These are phyloP conservation scores for Ambispora gerdemannii DNA, from an alignment of 192 early-diverging fungal species.

Conservation along the genomic window DNA sequence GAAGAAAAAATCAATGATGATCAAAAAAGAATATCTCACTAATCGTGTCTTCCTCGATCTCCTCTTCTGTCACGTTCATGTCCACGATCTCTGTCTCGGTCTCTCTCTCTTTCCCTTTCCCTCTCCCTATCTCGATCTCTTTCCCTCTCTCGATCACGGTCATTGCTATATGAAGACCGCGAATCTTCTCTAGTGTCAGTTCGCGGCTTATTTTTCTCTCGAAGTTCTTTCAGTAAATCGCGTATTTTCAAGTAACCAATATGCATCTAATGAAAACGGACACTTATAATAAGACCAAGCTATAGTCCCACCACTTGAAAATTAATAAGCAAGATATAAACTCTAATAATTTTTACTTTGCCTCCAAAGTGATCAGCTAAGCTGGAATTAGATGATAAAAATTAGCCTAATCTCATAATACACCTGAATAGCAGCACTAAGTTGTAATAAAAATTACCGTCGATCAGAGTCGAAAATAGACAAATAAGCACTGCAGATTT, in stretches of 20 bases:
- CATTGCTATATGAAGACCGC: neutral
- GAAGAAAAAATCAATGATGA: neutral
- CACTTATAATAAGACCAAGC: neutral
- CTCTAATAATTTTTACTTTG: constrained; percentile 37
- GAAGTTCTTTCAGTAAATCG: constrained; percentile 48
- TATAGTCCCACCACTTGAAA: neutral
- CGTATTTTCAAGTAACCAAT: constrained; percentile 52
- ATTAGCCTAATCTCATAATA: neutral
- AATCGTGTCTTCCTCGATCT: constrained; percentile 19
- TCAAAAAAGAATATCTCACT: constrained; percentile 28
- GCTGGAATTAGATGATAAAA: neutral
- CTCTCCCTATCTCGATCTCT: constrained; percentile 26
- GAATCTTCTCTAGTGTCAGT: neutral
- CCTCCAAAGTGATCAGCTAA: constrained; percentile 53
- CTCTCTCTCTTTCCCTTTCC: constrained; percentile 10
- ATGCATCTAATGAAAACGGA: constrained; percentile 46
- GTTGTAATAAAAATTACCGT: constrained; percentile 25
- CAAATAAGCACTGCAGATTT: constrained; percentile 52
- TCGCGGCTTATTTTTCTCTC: constrained; percentile 22
- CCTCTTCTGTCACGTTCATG: neutral
- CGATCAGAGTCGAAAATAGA: constrained; percentile 52
- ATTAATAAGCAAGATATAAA: no score
- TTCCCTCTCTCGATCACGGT: neutral
- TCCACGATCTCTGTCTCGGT: neutral
- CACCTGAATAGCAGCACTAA: neutral